Conservation (phyloP, 2,329 filamentous ascomycete genomes). For the Coniella vitis region DNA sequence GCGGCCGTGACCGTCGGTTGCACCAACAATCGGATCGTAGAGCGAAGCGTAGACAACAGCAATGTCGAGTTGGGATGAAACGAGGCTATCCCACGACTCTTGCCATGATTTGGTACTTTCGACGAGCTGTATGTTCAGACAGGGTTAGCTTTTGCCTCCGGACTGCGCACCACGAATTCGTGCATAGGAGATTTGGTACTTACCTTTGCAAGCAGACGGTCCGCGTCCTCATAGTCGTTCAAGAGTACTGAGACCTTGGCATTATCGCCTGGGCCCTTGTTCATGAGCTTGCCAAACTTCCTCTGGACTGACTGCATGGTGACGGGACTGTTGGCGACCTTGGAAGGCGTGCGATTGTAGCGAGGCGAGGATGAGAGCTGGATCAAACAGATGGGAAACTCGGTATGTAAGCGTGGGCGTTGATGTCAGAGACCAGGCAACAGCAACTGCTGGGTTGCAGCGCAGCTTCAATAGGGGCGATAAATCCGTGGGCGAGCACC, state of each 20-base stretch:
- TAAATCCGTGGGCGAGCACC: not conserved
- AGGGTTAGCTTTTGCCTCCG: not conserved
- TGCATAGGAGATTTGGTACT: not conserved
- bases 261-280: slow-evolving; percentile 63
- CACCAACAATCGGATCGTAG: slow-evolving; percentile 69
- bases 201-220: slow-evolving; percentile 67
- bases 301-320: slow-evolving; percentile 68
- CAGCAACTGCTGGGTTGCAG: not conserved
- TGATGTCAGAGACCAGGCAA: not conserved
- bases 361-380: not conserved
- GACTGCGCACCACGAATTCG: not conserved
- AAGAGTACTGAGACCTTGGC: slow-evolving; percentile 68
- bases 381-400: not conserved
- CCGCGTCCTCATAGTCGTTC: slow-evolving; percentile 74
- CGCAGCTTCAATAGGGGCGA: not conserved
- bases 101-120: slow-evolving; percentile 71
- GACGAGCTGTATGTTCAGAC: slow-evolving; percentile 53
- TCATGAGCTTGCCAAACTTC: slow-evolving; percentile 66
- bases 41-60: slow-evolving; percentile 63
- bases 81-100: slow-evolving; percentile 69
- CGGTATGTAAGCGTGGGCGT: not conserved
- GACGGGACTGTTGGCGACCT: slow-evolving; percentile 2
- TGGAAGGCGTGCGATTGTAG: not conserved
- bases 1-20: slow-evolving; percentile 49
- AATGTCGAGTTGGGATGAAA: slow-evolving; percentile 60